A percentile compares a stretch with the other conserved stretches of the same genome.
These are phyloP conservation scores for Parathielavia appendiculata DNA, from an alignment of 495 filamentous ascomycete species.

Conservation along the genomic window DNA sequence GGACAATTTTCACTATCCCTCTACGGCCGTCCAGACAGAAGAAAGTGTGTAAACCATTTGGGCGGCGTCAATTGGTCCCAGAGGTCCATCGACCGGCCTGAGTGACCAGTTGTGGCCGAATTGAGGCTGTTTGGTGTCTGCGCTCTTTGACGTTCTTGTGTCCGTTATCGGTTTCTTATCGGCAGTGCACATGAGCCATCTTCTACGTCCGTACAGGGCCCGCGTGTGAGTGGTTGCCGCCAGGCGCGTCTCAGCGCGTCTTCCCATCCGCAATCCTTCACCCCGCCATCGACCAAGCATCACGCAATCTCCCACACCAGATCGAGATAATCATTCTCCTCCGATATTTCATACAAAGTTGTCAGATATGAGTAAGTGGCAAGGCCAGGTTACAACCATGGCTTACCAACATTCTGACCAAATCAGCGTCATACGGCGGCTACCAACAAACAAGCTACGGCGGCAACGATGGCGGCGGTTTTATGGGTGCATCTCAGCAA, in stretches of 20 bases:
- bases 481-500: slow-evolving; percentile 41
- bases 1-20: no score
- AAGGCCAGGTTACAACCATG: not conserved
- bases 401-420: not conserved
- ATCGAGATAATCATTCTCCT: no score
- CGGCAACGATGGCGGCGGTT: slow-evolving; percentile 44
- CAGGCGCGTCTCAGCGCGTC: slow-evolving; percentile 18
- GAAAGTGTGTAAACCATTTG: no score
- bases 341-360: not conserved
- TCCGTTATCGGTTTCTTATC: not conserved
- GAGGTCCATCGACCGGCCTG: no score
- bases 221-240: slow-evolving; percentile 17
- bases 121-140: no score
- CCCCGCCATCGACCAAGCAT: slow-evolving; percentile 1
- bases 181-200: not conserved
- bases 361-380: slow-evolving; percentile 10
- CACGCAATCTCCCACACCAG: not conserved
- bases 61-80: no score
- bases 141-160: not conserved
- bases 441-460: slow-evolving; percentile 39
- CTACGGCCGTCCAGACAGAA: no score
- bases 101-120: no score
- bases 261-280: slow-evolving; percentile 1
- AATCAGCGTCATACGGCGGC: slow-evolving; percentile 38
- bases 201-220: slow-evolving; percentile 10